Base-by-base conservation (phyloP, 805 yeast species). In the Novakomyces olei region DNA sequence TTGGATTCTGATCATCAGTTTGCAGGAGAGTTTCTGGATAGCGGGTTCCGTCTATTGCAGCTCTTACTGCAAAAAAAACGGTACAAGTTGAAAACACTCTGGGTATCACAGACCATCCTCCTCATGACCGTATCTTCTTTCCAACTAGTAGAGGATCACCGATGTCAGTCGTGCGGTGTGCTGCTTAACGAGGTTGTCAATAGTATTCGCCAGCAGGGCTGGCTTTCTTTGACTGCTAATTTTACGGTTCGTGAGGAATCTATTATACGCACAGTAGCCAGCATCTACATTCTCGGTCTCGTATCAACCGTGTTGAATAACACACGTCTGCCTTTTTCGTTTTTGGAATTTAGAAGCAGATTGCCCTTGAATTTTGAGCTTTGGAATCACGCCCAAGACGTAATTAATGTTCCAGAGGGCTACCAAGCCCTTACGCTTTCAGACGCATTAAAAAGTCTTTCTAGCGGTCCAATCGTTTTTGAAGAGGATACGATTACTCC, bases 21-120 rank as follows among this genome's bases (percentile, higher is more conserved):
- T 19, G 30, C 16, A 6, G 14, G 16, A 12, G 16, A 17, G 30
- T 27, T 27, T 27, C 18, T 19, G 30, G 30, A 27, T 20, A 27
- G 30, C 20, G 30, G 30, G 20, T 27, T 27, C 18, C 30, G 19
- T 9, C 5, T 27, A 12, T 12, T 27, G 6, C 30, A 27, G 20
- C 24, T 27, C 17, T 27, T 17, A n/a, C 4, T 12, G 7, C 30
- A 27, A 15, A 15, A 10, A 7, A 20, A 27, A 14, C 8, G 12
- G 5, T 8, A 27, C 12, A 12, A 15, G 9, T 12, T 5, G 5
- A 15, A 14, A 27, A 27, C 2, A 3, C 18, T 15, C 8, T 27
- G 30, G 30, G 30, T 27, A 4, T 12, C 18, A 9, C 30, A 27
- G 10, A 6, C 30, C 18, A 14, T 19, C 7, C 18, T 27, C 8